Evolutionary conservation across 495 filamentous ascomycete genomes (phyloP), one percentile per base, ranked within the genome.

Genomic region (Tuber indicum): DNA sequence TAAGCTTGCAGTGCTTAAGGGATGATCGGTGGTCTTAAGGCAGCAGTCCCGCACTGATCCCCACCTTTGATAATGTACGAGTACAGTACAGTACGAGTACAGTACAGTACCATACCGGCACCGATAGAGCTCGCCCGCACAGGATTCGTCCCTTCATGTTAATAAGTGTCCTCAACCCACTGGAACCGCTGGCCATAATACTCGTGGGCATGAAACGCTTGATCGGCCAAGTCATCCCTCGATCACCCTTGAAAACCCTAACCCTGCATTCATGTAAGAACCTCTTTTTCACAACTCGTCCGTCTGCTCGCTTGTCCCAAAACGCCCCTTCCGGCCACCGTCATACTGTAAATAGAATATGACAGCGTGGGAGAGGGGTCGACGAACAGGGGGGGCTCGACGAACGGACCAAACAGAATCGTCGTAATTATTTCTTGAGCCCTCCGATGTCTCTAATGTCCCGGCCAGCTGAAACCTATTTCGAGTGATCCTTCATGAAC

Each of bases 221-320:
- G 58, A 62, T 62, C n/a, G 58, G 9, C 58, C 58, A 62, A 62
- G 58, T 62, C 26, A 62, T 62, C n/a, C n/a, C n/a, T n/a, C n/a
- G n/a, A n/a, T n/a, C n/a, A n/a, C n/a, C 58, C 58, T 62, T 10
- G 58, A 23, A 32, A 32, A 62, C n/a, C n/a, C 58, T 62, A 62
- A 62, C 58, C 58, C 58, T 62, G 3, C 0, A 0, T 62, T 7
- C n/a, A 62, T 3, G 52, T 1, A 32, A 62, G 49, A 52, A n/a
- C 23, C 7, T 9, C n/a, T n/a, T n/a, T n/a, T n/a, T n/a, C n/a
- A n/a, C n/a, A n/a, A n/a, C n/a, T n/a, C n/a, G 10, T 32, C 1
- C 58, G 4, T 62, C 58, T 62, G 10, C 14, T 62, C 12, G n/a
- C 58, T 62, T 58, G 23, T n/a, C n/a, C 26, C 58, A 16, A 16